Evolutionary conservation across 2,329 filamentous ascomycete genomes (phyloP), one percentile per base, ranked within the genome.

Genomic region (Leptographium radiaticola): DNA sequence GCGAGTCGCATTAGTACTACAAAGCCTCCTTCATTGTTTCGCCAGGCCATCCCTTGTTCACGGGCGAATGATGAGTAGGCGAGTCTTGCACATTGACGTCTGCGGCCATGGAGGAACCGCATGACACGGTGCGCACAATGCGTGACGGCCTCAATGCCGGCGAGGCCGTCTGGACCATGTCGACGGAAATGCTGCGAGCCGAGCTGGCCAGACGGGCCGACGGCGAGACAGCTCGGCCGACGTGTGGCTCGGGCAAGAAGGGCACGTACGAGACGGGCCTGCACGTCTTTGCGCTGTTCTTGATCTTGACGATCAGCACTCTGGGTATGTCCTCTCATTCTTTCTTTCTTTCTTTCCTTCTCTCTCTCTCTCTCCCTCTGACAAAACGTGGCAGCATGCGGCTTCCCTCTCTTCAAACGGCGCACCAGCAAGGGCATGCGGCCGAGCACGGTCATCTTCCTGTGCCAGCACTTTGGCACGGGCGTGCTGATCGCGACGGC

Each of bases 401-500:
- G 76, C 6, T 81, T 87, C 52, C 84, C 84, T 1, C 70, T 87
- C 38, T 68, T 87, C 53, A 83, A 80, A 11, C 76, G 77, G 52
- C 76, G 79, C 58, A 71, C 76, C 40, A 77, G 76, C 40, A 73
- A 75, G 49, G 73, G 81, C 53, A 75, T 73, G 51, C 76, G 77
- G 53, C 81, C 83, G 52, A 75, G 74, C 58, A 74, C 67, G 25
- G 74, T 85, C 61, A 75, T 85, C 58, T 84, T 86, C 65, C 71
- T 83, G 58, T 83, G 81, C 62, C 80, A 85, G 59, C 85, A 89
- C 69, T 86, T 88, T 59, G 86, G 87, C 63, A 93, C 87, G 1
- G 87, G 87, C 56, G 88, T 93, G 20, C 73, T 93, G n/a, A 84
- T 93, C 57, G 87, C 88, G 12, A 93, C 87, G 1, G 87, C 87